phyloP scores from a whole-genome alignment of 2,329 filamentous ascomycete genomes.

The Coniochaeta hoffmannii region DNA sequence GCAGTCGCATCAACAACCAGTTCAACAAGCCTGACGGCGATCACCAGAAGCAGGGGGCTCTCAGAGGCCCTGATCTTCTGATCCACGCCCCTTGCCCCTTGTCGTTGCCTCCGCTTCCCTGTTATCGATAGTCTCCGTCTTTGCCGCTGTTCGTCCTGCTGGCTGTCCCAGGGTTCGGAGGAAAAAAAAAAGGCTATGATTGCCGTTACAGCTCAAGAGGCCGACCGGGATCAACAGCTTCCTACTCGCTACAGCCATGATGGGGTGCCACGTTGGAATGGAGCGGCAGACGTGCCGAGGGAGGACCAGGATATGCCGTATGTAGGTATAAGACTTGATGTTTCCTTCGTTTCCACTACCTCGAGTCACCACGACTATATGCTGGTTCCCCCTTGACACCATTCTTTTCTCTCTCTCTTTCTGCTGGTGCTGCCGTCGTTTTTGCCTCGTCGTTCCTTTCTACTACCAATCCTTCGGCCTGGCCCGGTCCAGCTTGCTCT shows the following conservation, averaged over 20 bases:
- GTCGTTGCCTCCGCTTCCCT: neutral
- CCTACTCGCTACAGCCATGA: neutral
- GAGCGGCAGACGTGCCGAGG: neutral
- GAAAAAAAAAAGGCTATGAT: neutral
- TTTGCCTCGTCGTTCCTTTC: neutral
- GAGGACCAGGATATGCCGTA: neutral
- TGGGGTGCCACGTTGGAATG: neutral
- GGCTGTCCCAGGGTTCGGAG: neutral
- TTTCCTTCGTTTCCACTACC: slow-evolving; percentile 1
- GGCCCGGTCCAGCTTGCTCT: neutral
- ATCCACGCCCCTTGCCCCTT: neutral
- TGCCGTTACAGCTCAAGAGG: neutral
- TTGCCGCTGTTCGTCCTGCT: neutral
- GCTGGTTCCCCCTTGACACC: neutral
- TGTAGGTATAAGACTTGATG: slow-evolving; percentile 3
- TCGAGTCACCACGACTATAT: neutral
- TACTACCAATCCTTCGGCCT: neutral
- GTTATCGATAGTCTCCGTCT: neutral
- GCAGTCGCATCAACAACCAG: neutral
- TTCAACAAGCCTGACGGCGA: neutral
- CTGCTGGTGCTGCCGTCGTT: neutral
- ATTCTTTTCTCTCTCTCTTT: neutral
- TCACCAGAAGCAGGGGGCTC: neutral
- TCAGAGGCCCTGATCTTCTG: neutral
- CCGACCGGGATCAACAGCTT: neutral